Evolutionary conservation across 768 basidiomycete genomes (phyloP).

Genomic region (Leccinum boreale): DNA sequence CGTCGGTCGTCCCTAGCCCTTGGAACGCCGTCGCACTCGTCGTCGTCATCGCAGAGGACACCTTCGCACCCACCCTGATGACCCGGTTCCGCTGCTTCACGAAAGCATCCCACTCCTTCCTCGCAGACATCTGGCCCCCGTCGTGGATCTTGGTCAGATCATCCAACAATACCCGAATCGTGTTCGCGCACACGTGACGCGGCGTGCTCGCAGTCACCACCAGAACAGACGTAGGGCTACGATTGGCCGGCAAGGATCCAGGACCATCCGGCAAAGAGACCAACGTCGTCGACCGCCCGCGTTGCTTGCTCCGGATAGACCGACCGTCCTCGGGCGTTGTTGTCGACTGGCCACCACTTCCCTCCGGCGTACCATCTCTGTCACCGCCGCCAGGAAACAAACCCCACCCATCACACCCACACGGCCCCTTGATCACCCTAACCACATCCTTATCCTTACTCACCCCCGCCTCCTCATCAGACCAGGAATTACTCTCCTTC

Average conservation of each 20-base stretch:
- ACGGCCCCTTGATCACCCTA: conserved; percentile 39
- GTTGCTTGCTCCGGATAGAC: conserved; percentile 39
- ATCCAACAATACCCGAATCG: conserved; percentile 68
- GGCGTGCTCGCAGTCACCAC: conserved; percentile 60
- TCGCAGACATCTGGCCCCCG: conserved; percentile 60
- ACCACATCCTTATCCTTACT: conserved; percentile 19
- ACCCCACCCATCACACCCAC: conserved; percentile 38
- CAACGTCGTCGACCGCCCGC: conserved; percentile 38
- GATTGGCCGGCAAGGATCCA: neutral
- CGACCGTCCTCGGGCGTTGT: conserved; percentile 17
- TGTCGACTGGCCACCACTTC: conserved; percentile 9
- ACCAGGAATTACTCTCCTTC: conserved; percentile 75
- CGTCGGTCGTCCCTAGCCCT: conserved; percentile 59
- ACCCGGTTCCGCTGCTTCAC: conserved; percentile 61
- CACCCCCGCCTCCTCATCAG: conserved; percentile 55
- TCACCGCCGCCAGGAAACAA: neutral
- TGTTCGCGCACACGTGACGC: conserved; percentile 70
- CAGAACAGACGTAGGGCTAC: conserved; percentile 50
- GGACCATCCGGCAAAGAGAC: conserved; percentile 23
- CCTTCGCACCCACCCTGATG: conserved; percentile 31
- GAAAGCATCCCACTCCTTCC: conserved; percentile 87
- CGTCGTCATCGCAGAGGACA: conserved; percentile 16
- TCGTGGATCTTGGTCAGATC: conserved; percentile 84
- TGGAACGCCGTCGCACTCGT: conserved; percentile 60
- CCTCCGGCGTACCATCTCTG: conserved; percentile 7